Conservation (phyloP, 352 stramenopile genomes). For the Phytophthora cryptogea region DNA sequence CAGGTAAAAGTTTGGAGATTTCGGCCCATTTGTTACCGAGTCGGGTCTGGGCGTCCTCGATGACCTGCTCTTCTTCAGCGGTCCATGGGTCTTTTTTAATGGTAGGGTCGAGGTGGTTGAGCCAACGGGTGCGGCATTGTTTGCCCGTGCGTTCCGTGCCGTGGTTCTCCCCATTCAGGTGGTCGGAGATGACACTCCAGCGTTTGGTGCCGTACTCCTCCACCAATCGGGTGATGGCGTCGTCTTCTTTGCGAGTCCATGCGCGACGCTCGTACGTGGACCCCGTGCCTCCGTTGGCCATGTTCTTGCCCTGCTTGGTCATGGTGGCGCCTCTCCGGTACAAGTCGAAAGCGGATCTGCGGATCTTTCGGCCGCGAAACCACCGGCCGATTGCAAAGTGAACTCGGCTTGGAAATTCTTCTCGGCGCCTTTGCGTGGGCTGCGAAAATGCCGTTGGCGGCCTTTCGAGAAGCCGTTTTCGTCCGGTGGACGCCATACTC, state of each 20-base stretch:
- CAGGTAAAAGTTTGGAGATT: slow-evolving; percentile 97
- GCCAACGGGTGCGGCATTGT: slow-evolving; percentile 81
- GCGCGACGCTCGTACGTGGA: slow-evolving; percentile 84
- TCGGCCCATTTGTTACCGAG: slow-evolving; percentile 98
- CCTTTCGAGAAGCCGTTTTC: slow-evolving; percentile 31
- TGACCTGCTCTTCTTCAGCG: slow-evolving; percentile 89
- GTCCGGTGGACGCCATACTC: slow-evolving; percentile 2
- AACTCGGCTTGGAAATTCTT: slow-evolving; percentile 10
- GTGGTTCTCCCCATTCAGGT: slow-evolving; percentile 85
- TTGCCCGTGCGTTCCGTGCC: slow-evolving; percentile 85
- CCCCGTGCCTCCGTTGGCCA: slow-evolving; percentile 33
- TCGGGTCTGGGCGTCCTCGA: slow-evolving; percentile 88
- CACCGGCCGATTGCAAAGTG: slow-evolving; percentile 17
- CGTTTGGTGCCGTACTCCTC: slow-evolving; percentile 88
- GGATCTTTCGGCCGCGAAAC: slow-evolving; percentile 39
- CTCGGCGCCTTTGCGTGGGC: slow-evolving; percentile 6
- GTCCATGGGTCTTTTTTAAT: slow-evolving; percentile 91
- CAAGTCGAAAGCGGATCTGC: slow-evolving; percentile 32
- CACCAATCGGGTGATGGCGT: slow-evolving; percentile 83
- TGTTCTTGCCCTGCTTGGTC: slow-evolving; percentile 65
- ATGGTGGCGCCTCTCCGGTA: slow-evolving; percentile 27
- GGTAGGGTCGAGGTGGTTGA: slow-evolving; percentile 85
- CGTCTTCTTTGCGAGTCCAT: slow-evolving; percentile 87
- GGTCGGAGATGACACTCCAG: slow-evolving; percentile 88
- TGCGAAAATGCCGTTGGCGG: slow-evolving; percentile 34